These are phyloP conservation scores for Claviceps maximensis DNA, from an alignment of 2,329 filamentous ascomycete species.

Conservation along the genomic window DNA sequence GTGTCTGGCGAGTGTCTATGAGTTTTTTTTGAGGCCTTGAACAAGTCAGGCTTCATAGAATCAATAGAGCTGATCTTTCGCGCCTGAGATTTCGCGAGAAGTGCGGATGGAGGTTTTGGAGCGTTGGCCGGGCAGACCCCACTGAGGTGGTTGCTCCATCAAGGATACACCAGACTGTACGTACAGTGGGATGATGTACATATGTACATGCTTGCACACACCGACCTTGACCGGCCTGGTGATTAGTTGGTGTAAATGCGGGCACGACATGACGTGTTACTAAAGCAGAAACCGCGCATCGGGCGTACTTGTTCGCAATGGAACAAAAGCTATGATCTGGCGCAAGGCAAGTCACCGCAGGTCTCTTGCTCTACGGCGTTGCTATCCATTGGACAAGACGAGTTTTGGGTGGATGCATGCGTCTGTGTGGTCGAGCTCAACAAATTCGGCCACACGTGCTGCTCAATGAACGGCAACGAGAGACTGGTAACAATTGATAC, in stretches of 20 bases:
- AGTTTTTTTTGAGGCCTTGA: not conserved
- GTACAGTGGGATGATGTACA: too few relatives aligned
- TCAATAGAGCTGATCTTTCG: not conserved
- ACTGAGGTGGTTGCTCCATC: not conserved
- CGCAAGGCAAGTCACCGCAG: not conserved
- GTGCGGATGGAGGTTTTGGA: not conserved
- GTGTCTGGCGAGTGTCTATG: not conserved
- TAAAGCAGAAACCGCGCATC: too few relatives aligned
- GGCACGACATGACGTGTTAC: too few relatives aligned
- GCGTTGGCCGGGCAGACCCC: not conserved
- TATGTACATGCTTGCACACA: too few relatives aligned
- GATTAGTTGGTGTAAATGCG: too few relatives aligned
- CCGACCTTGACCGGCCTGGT: too few relatives aligned
- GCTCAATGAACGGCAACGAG: too few relatives aligned
- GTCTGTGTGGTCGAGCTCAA: conserved; percentile 1
- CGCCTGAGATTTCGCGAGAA: not conserved
- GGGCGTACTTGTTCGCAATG: too few relatives aligned
- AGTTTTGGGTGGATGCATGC: not conserved
- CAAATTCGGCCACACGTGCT: conserved; percentile 3
- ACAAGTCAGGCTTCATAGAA: not conserved
- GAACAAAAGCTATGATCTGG: not conserved
- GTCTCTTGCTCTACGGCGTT: not conserved
- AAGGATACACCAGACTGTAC: too few relatives aligned
- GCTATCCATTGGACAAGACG: not conserved
- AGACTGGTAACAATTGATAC: too few relatives aligned